A percentile compares a stretch with the other conserved stretches of the same genome.
Conservation (phyloP, 768 basidiomycete genomes). For the Rhodotorula toruloides region DNA sequence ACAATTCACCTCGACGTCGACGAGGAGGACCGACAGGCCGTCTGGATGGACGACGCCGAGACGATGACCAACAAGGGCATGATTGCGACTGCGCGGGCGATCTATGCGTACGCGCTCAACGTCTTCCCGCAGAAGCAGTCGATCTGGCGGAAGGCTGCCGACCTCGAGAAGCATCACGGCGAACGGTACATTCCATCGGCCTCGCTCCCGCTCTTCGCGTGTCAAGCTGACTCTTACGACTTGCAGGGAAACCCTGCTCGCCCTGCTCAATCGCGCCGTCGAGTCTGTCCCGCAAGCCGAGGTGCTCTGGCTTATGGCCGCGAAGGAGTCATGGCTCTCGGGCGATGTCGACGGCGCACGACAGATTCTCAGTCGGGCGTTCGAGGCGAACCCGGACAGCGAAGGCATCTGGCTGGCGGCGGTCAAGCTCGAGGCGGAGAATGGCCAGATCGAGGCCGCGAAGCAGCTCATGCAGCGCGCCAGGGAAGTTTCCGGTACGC, state of each 20-base stretch:
- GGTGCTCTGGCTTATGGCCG: constrained; percentile 94
- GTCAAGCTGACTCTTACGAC: not conserved
- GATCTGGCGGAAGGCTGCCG: constrained; percentile 88
- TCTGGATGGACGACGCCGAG: constrained; percentile 89
- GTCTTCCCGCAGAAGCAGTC: constrained; percentile 79
- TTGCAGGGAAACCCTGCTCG: constrained; percentile 68
- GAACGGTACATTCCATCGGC: constrained; percentile 58
- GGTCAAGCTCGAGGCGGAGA: constrained; percentile 93
- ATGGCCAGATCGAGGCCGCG: constrained; percentile 80
- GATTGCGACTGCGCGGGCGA: constrained; percentile 77
- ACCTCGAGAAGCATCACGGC: constrained; percentile 86
- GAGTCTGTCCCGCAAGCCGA: constrained; percentile 91
- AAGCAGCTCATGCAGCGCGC: constrained; percentile 81
- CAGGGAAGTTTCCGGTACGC: constrained; percentile 82
- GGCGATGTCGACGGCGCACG: constrained; percentile 89
- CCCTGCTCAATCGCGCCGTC: constrained; percentile 74
- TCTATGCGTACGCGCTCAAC: constrained; percentile 82
- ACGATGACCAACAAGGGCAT: constrained; percentile 65
- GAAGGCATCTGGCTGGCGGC: constrained; percentile 98
- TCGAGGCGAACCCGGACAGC: constrained; percentile 90
- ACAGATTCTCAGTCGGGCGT: constrained; percentile 78
- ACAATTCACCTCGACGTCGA: constrained; percentile 89
- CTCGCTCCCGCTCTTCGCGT: constrained; percentile 13
- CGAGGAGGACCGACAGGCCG: constrained; percentile 83
- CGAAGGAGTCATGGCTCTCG: constrained; percentile 91